Base-by-base conservation (phyloP, 495 filamentous ascomycete genomes). In the Parachaetomium inaequale region DNA sequence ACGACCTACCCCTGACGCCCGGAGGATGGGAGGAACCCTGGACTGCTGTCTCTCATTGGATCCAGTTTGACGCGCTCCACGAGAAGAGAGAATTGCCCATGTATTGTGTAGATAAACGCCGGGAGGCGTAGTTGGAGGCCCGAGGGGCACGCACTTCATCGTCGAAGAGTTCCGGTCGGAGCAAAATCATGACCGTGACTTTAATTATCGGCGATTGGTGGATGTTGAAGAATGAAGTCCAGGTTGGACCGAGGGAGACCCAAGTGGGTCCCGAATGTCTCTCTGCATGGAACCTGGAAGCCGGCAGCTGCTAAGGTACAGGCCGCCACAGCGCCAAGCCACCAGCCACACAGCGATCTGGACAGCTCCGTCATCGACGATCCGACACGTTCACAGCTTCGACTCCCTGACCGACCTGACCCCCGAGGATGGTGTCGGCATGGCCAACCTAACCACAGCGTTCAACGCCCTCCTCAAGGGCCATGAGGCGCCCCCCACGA, bases 391-490 rank as follows among this genome's bases (percentile, higher is more conserved):
- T 56, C 51, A 42, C 59, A 17, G 11, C 38, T 36, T 28, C 21
- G 19, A 0, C 11, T 34, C 7, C 26, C n/a, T n/a, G 21, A 17
- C 4, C 17, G 2, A 17, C 6, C 25, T n/a, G n/a, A 12, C 25
- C 45, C 45, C 45, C 26, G 10, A 31, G 21, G 28, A 34, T 42
- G 49, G 12, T 38, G 12, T 51, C 64, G 63, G 28, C 40, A 89
- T 89, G 87, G 81, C 84, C 34, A 85, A 95, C 68, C 76, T 96
- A 36, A 93, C 90, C 3, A 80, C 87, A 7, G 71, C 83, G 17
- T 85, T 96, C 76, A 85, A 87, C 72, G 76, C 84, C 53, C 81
- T 90, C 31, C 82, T 96, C 3, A 81, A 81, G 59, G 72, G 78
- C 59, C 84, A 84, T 59, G 76, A 82, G 67, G 76, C 66, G 0